These are phyloP conservation scores for Rhamnella rubrinervis DNA, from an alignment of 331 rosid genomes.

Conservation along the genomic window DNA sequence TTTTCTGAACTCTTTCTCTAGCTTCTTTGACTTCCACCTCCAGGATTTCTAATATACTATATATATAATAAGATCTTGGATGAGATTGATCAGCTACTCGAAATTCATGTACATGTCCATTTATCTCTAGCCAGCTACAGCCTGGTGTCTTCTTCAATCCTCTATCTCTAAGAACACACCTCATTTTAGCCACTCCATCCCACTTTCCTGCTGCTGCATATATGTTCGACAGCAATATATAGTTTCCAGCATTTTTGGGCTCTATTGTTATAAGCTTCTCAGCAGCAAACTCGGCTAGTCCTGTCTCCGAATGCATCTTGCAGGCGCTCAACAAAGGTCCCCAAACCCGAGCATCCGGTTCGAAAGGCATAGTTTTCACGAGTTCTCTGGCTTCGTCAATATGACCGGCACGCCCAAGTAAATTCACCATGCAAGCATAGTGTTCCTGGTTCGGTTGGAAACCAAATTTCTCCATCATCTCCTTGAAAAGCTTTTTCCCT, in stretches of 20 bases:
- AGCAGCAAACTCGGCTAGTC: constrained; percentile 65
- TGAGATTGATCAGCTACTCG: constrained; percentile 71
- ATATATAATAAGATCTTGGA: constrained; percentile 57
- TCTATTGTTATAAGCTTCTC: constrained; percentile 66
- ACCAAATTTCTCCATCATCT: constrained; percentile 57
- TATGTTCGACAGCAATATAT: constrained; percentile 72
- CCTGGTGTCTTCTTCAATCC: constrained; percentile 76
- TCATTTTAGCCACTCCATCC: constrained; percentile 72
- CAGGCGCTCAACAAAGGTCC: constrained; percentile 78
- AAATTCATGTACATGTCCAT: constrained; percentile 63
- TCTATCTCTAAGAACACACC: constrained; percentile 57
- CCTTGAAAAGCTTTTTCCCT: constrained; percentile 53
- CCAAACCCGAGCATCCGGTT: constrained; percentile 71
- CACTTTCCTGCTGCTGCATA: constrained; percentile 81
- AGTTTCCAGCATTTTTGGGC: constrained; percentile 77
- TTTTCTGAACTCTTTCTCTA: constrained; percentile 19
- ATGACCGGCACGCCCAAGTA: constrained; percentile 73
- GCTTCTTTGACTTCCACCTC: constrained; percentile 64
- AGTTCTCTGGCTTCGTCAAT: constrained; percentile 58
- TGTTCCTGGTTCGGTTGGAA: constrained; percentile 69
- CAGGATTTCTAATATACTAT: constrained; percentile 39
- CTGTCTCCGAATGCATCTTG: constrained; percentile 54
- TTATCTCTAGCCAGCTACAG: constrained; percentile 70
- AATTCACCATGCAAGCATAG: constrained; percentile 73
- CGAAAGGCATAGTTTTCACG: constrained; percentile 49